Conservation (phyloP, 352 stramenopile genomes). For the Proteromonas lacertae region DNA sequence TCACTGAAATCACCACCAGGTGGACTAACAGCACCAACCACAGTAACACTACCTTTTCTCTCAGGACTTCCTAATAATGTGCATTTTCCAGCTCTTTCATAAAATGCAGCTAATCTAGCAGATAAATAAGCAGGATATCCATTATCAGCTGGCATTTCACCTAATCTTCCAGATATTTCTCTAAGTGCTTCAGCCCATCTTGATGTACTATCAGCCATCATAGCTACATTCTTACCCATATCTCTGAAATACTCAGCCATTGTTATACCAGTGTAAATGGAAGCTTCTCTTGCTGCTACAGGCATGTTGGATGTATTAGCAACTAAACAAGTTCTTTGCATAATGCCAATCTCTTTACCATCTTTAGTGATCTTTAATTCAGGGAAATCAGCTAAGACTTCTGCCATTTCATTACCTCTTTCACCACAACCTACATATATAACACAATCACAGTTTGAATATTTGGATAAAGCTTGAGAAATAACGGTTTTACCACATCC, state of each 20-base stretch:
- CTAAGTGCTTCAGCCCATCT: constrained; percentile 94
- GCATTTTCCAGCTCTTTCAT: constrained; percentile 89
- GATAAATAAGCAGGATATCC: constrained; percentile 86
- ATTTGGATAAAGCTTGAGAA: constrained; percentile 92
- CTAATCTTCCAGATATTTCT: constrained; percentile 95
- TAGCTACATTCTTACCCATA: constrained; percentile 92
- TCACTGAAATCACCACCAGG: constrained; percentile 97
- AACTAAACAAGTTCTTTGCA: constrained; percentile 95
- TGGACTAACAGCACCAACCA: constrained; percentile 90
- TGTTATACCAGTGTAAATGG: constrained; percentile 96
- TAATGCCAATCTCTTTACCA: constrained; percentile 85
- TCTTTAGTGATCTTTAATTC: constrained; percentile 94
- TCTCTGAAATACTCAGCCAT: constrained; percentile 96
- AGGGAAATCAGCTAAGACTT: constrained; percentile 92
- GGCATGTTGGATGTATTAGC: constrained; percentile 99
- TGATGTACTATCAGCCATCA: constrained; percentile 99
- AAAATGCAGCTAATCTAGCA: constrained; percentile 93
- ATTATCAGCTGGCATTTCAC: constrained; percentile 96
- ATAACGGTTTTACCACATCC: constrained; percentile 99
- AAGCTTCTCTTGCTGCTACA: constrained; percentile 90
- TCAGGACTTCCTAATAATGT: constrained; percentile 76
- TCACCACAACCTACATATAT: constrained; percentile 97
- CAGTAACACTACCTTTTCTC: constrained; percentile 84
- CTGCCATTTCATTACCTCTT: constrained; percentile 87
- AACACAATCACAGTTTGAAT: constrained; percentile 92